Conservation (phyloP, 148 eudicot genomes). For the Arctostaphylos glauca region DNA sequence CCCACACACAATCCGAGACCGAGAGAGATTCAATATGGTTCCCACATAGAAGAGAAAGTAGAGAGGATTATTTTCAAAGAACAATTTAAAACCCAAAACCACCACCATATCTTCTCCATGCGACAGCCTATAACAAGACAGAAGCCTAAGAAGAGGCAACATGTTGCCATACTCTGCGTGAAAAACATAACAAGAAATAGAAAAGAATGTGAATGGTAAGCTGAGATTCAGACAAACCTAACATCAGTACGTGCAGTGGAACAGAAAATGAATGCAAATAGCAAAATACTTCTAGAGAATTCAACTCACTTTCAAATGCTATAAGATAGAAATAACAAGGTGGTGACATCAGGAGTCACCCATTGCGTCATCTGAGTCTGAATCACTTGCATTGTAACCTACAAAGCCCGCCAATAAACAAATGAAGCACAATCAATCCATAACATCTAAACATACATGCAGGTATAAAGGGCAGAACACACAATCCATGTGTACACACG, state of each 20-base stretch:
- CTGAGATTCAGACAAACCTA: not conserved
- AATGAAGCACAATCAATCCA: conserved; percentile 1
- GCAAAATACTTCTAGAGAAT: conserved; percentile 4
- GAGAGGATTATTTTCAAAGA: not conserved
- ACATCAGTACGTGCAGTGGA: not conserved
- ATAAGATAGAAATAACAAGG: conserved; percentile 15
- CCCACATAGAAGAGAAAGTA: not conserved
- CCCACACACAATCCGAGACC: too few relatives aligned
- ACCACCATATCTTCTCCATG: not conserved
- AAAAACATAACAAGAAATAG: not conserved
- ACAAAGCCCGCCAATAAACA: conserved; percentile 19
- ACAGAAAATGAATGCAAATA: not conserved
- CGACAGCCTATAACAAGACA: not conserved
- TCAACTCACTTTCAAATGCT: conserved; percentile 24
- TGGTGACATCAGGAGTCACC: conserved; percentile 34
- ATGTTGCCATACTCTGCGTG: not conserved
- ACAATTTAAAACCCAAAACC: not conserved
- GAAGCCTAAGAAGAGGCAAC: not conserved
- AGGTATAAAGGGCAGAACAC: too few relatives aligned
- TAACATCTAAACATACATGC: not conserved
- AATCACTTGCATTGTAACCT: conserved; percentile 96
- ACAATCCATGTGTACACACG: not conserved
- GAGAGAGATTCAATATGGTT: not conserved
- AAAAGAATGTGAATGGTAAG: not conserved
- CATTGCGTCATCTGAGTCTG: conserved; percentile 69